Conservation (phyloP, 148 eudicot genomes). For the Dianthus caryophyllus region DNA sequence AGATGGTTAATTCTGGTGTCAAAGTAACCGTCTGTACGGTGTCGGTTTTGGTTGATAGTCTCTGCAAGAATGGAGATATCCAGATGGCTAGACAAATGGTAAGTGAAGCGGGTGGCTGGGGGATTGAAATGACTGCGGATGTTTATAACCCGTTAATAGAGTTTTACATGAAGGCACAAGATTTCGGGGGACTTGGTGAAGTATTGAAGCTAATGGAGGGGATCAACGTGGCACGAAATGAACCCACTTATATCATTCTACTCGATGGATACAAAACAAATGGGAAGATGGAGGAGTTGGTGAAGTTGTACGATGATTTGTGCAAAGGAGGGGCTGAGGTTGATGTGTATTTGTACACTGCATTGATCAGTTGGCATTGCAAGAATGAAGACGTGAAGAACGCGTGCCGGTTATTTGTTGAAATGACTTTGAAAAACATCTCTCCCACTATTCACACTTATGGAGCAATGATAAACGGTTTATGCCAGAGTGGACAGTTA, state of each 20-base stretch:
- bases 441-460: conserved; percentile 63
- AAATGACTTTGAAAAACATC: conserved; percentile 56
- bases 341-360: conserved; percentile 55
- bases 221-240: conserved; percentile 45
- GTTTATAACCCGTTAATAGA: conserved; percentile 60
- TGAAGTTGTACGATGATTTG: conserved; percentile 57
- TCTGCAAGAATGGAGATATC: conserved; percentile 60
- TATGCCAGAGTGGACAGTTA: conserved; percentile 77
- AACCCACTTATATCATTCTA: conserved; percentile 63
- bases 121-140: conserved; percentile 56
- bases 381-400: conserved; percentile 49
- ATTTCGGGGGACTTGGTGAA: conserved; percentile 33
- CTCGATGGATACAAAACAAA: conserved; percentile 38
- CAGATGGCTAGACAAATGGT: conserved; percentile 50
- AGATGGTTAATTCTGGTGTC: conserved; percentile 62
- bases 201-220: conserved; percentile 52
- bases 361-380: conserved; percentile 49
- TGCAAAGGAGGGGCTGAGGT: conserved; percentile 34
- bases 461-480: conserved; percentile 60
- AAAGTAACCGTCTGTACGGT: conserved; percentile 59
- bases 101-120: conserved; percentile 33
- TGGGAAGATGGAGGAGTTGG: conserved; percentile 54
- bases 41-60: conserved; percentile 53
- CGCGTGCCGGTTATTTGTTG: conserved; percentile 71
- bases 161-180: conserved; percentile 45